These are phyloP conservation scores for Debaryomyces coudertii DNA, from an alignment of 1,139 yeast species.

Conservation along the genomic window DNA sequence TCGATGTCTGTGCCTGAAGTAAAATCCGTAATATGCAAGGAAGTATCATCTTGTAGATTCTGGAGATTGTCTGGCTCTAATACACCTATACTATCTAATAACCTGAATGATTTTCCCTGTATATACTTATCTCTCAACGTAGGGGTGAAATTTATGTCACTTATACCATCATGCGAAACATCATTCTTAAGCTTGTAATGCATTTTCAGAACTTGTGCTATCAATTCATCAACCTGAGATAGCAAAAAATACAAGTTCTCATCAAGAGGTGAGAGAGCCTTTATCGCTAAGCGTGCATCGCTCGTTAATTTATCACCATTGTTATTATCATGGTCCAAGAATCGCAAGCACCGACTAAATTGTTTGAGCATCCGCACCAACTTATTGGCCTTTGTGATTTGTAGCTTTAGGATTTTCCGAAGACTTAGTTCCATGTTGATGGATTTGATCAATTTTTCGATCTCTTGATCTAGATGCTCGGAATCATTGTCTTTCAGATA, in stretches of 20 bases:
- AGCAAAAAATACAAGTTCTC: conserved; percentile 54
- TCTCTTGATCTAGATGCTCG: conserved; percentile 37
- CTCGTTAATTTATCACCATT: conserved; percentile 23
- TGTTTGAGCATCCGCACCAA: conserved; percentile 35
- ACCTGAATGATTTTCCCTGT: conserved; percentile 28
- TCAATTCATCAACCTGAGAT: conserved; percentile 44
- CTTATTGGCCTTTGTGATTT: conserved; percentile 40
- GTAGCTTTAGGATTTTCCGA: conserved; percentile 45
- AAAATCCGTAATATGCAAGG: conserved; percentile 5
- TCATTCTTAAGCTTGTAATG: conserved; percentile 33
- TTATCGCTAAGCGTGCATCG: conserved; percentile 34
- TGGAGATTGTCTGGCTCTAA: conserved; percentile 14
- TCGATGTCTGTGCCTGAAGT: conserved; percentile 11
- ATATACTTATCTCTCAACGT: conserved; percentile 33
- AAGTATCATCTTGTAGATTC: not conserved
- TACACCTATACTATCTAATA: conserved; percentile 28
- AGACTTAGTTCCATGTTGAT: conserved; percentile 50
- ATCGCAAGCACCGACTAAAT: conserved; percentile 35
- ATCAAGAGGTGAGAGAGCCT: conserved; percentile 52
- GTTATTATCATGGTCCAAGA: conserved; percentile 25
- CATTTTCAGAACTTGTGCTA: conserved; percentile 39
- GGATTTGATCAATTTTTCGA: conserved; percentile 40
- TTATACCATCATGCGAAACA: conserved; percentile 17
- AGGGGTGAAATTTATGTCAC: conserved; percentile 25
- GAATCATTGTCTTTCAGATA: conserved; percentile 23